These are phyloP conservation scores for Hericium erinaceus DNA, from an alignment of 768 basidiomycete species.

Conservation along the genomic window DNA sequence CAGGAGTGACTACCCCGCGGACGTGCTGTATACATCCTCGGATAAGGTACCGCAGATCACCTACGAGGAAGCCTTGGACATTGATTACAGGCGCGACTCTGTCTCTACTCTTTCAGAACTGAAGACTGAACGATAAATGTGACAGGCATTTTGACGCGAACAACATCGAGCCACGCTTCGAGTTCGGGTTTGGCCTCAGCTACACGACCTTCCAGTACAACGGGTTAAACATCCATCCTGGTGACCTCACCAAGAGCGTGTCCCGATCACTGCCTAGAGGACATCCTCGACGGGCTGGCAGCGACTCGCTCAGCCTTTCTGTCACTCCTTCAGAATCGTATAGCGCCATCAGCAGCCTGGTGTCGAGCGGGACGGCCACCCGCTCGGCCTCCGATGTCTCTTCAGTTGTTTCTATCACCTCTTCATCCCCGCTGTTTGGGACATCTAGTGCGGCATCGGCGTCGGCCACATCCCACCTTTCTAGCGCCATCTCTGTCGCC, in stretches of 20 bases:
- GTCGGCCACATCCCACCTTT: not conserved
- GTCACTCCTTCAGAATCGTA: constrained; percentile 49
- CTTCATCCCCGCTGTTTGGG: too few species aligned
- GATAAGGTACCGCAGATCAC: constrained; percentile 36
- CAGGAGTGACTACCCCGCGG: constrained; percentile 40
- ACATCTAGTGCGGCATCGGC: not conserved
- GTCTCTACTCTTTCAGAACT: not conserved
- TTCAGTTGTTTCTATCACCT: too few species aligned
- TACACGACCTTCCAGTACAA: constrained; percentile 79
- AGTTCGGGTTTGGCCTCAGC: constrained; percentile 85
- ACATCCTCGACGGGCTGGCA: constrained; percentile 49
- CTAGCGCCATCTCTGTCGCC: not conserved
- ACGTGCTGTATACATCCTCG: constrained; percentile 21
- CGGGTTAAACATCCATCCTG: constrained; percentile 25
- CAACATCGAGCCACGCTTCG: constrained; percentile 71
- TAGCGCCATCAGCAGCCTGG: constrained; percentile 56
- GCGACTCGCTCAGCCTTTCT: constrained; percentile 39
- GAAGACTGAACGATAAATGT: constrained; percentile 16
- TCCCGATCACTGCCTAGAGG: constrained; percentile 28
- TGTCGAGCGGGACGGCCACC: not conserved
- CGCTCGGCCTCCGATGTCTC: not conserved
- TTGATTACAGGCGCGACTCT: constrained; percentile 1
- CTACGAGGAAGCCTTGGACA: constrained; percentile 47
- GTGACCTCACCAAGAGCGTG: constrained; percentile 26
- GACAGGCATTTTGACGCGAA: constrained; percentile 34